Conservation (phyloP, 2,329 filamentous ascomycete genomes). For the Fusarium haematococcum region DNA sequence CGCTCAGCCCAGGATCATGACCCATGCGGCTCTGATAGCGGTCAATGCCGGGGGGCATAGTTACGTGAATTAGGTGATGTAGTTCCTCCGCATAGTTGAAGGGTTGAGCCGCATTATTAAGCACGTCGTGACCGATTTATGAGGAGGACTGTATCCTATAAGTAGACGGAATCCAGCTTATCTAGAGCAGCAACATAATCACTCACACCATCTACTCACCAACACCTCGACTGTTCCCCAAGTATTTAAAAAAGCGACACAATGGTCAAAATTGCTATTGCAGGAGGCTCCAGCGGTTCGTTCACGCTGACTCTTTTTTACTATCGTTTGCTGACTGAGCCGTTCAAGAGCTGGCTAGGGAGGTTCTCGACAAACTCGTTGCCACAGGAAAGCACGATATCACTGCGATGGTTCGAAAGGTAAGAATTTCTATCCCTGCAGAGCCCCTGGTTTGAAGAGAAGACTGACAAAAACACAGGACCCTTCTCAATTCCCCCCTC, state of each 20-base stretch:
- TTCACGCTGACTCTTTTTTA: rapidly evolving
- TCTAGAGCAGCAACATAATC: neutral
- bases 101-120: neutral
- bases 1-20: neutral
- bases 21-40: neutral
- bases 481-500: neutral
- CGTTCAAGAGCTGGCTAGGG: constrained; percentile 28
- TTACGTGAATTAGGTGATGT: neutral
- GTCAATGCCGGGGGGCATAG: neutral
- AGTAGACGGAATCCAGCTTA: neutral
- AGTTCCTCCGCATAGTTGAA: neutral
- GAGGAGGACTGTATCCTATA: neutral
- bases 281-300: constrained; percentile 19
- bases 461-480: constrained; percentile 1
- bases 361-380: constrained; percentile 34
- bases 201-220: neutral
- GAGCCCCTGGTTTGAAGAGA: neutral
- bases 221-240: neutral
- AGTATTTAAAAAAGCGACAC: neutral
- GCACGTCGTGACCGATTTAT: too few species aligned
- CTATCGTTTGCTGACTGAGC: neutral
- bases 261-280: constrained; percentile 35
- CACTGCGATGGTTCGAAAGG: constrained; percentile 19
- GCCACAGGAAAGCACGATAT: constrained; percentile 34
- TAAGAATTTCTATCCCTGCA: neutral